Evolutionary conservation across 352 stramenopile species (phyloP).

Genomic region (Phytophthora hybrid): DNA sequence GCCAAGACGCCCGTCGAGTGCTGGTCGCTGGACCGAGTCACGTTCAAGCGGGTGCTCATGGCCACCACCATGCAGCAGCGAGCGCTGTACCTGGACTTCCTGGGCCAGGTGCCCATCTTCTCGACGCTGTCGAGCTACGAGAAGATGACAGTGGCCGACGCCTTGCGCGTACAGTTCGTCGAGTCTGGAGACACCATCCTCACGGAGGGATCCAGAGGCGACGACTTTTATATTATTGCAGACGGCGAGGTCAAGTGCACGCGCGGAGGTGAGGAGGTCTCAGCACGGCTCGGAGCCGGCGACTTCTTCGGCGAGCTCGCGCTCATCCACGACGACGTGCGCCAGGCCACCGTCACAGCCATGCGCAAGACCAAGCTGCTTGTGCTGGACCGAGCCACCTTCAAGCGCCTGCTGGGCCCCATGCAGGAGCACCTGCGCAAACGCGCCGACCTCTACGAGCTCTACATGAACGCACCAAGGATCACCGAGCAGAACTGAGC

Average conservation of each 20-base stretch:
- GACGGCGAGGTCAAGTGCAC: constrained; percentile 77
- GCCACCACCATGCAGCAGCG: constrained; percentile 72
- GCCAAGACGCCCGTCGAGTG: constrained; percentile 74
- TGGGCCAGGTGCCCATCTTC: constrained; percentile 78
- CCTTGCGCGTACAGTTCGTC: constrained; percentile 66
- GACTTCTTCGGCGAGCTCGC: constrained; percentile 89
- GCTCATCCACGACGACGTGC: constrained; percentile 86
- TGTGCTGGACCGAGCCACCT: constrained; percentile 89
- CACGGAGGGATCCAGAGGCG: constrained; percentile 56
- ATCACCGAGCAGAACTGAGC: constrained; percentile 24
- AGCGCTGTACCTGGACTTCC: constrained; percentile 65
- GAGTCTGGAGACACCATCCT: constrained; percentile 56
- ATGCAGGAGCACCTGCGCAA: constrained; percentile 91
- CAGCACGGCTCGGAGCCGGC: constrained; percentile 59
- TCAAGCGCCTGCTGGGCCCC: constrained; percentile 87
- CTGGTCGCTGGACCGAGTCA: constrained; percentile 89
- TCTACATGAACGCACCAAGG: constrained; percentile 62
- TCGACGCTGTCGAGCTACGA: constrained; percentile 77
- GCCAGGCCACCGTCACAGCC: constrained; percentile 91
- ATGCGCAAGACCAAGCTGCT: constrained; percentile 85
- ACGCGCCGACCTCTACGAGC: constrained; percentile 69
- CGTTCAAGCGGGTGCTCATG: constrained; percentile 80
- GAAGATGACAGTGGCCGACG: constrained; percentile 79
- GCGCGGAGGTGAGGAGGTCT: constrained; percentile 63
- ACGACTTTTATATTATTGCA: constrained; percentile 88